Evolutionary conservation across 1,139 yeast genomes (phyloP).

Genomic region (Pichia sp.): DNA sequence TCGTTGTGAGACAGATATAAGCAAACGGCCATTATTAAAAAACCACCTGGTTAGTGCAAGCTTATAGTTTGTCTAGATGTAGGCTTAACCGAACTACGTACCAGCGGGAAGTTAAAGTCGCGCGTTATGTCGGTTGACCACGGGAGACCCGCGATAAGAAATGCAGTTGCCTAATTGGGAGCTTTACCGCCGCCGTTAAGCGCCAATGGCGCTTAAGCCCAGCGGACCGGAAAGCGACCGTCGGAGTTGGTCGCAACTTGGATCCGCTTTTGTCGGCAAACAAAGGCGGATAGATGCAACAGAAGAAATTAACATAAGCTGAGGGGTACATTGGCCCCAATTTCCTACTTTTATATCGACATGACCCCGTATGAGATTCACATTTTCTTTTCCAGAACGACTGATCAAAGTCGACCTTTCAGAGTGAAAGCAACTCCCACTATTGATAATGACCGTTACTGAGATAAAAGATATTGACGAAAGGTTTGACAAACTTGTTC

Average conservation of each 20-base stretch:
- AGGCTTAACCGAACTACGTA: too few relatives aligned
- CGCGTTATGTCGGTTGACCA: neutral
- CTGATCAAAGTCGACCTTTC: neutral
- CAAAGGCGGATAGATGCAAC: constrained; percentile 16
- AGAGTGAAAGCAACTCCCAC: neutral
- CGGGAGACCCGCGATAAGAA: neutral
- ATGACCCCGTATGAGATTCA: too few relatives aligned
- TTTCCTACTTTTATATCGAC: too few relatives aligned
- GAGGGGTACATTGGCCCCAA: too few relatives aligned
- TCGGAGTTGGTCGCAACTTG: too few relatives aligned
- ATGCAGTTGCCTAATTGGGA: neutral
- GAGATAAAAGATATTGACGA: constrained; percentile 16
- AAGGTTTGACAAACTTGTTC: constrained; percentile 23
- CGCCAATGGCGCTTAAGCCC: constrained; percentile 1
- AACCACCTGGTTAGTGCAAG: too few relatives aligned
- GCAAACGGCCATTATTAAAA: too few relatives aligned
- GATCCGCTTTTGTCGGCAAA: too few relatives aligned
- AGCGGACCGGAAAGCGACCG: neutral
- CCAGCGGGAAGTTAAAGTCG: too few relatives aligned
- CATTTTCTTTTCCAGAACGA: neutral
- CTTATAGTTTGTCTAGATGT: too few relatives aligned
- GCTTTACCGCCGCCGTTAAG: neutral
- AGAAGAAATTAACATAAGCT: constrained; percentile 14
- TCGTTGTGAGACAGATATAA: too few relatives aligned
- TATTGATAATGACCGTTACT: constrained; percentile 2